Evolutionary conservation across 208 protist genomes (phyloP), one percentile per base, ranked within the genome.

Genomic region (Leishmania tropica): DNA sequence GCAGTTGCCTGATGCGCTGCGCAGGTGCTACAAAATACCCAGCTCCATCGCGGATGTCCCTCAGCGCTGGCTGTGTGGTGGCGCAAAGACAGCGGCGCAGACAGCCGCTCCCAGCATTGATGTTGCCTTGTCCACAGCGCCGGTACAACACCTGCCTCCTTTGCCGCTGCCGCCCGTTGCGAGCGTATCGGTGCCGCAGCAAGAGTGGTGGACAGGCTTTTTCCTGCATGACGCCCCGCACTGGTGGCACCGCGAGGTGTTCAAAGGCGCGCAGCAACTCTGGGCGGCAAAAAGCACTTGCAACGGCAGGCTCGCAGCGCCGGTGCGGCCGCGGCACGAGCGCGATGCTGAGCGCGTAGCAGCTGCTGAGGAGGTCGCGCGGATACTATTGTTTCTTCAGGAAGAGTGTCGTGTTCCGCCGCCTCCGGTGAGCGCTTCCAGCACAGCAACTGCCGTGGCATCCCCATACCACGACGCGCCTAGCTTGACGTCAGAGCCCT

Each of bases 181-280:
- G 19, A 75, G 79, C 24, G 80, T 79, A 37, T 40, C 64, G 40
- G 80, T 83, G 74, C 80, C 80, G 11, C 73, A 62, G 37, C 19
- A 58, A 8, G 80, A 83, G 62, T 83, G 60, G 74, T 75, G 51
- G n/a, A 67, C 48, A 19, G 80, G 80, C 13, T 83, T 83, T 24
- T 83, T 83, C 64, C 31, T 60, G 0, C 62, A 83, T 40, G 74
- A 78, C 53, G 74, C 80, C 1, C 80, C 80, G 13, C 28, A 37
- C 37, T 83, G 80, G 80, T 83, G 73, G 74, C 13, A 37, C 7
- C 17, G 62, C 24, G 74, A 54, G 48, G 48, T 83, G 64, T 1
- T 6, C 21, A 21, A 75, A 54, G 4, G 15, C 3, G 47, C 24
- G 71, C 71, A 31, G n/a, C 47, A 37, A 31, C 11, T 45, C 10